Evolutionary conservation across 768 basidiomycete species (phyloP).

Genomic region (Russula vinacea): DNA sequence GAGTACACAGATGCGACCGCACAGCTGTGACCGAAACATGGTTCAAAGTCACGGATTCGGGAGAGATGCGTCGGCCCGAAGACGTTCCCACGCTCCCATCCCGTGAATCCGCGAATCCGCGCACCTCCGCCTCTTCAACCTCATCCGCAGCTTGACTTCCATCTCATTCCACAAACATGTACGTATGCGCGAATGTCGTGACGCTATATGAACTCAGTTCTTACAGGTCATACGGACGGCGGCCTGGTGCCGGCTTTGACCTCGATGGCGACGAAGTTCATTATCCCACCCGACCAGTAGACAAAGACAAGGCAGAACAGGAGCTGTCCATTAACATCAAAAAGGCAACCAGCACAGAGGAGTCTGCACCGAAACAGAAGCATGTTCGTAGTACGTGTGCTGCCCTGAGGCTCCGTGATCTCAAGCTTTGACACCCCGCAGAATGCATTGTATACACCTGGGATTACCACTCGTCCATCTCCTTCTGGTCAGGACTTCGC

Average conservation of each 20-base stretch:
- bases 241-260: slow-evolving; percentile 47
- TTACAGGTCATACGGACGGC: slow-evolving; percentile 38
- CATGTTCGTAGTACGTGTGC: slow-evolving; percentile 87
- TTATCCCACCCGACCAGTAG: slow-evolving; percentile 95
- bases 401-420: not conserved
- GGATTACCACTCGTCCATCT: slow-evolving; percentile 97
- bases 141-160: slow-evolving; percentile 15
- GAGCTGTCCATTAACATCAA: slow-evolving; percentile 95
- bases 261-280: slow-evolving; percentile 80
- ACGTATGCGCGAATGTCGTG: not conserved
- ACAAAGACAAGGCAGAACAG: slow-evolving; percentile 96
- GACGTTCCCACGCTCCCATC: slow-evolving; percentile 9
- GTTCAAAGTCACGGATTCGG: slow-evolving; percentile 9
- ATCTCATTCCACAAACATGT: slow-evolving; percentile 21
- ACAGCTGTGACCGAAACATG: slow-evolving; percentile 10
- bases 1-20: slow-evolving; percentile 1
- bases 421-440: slow-evolving; percentile 37
- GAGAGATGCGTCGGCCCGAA: slow-evolving; percentile 11
- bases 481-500: slow-evolving; percentile 95
- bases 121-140: not conserved
- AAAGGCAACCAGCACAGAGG: slow-evolving; percentile 95
- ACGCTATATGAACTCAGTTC: slow-evolving; percentile 17
- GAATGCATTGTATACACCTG: slow-evolving; percentile 99
- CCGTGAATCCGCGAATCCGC: not conserved
- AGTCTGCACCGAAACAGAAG: slow-evolving; percentile 97